phyloP scores from a whole-genome alignment of 176 grass and related monocot species.

The Ampelocalamus luodianensis region DNA sequence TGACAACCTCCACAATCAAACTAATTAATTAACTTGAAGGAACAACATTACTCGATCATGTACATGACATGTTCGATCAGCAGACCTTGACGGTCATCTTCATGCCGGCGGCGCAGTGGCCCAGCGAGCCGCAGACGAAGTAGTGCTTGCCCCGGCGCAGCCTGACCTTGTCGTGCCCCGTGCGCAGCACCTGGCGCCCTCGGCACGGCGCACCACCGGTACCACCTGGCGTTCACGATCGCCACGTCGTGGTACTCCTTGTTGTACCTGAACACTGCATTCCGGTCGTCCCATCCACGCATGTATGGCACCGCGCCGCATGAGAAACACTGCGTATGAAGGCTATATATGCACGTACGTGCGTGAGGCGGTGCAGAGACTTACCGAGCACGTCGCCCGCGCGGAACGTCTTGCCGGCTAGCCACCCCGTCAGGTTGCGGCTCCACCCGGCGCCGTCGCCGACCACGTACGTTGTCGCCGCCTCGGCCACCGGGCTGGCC shows the following conservation, averaged over 20 bases:
- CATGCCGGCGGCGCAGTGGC: slow-evolving; percentile 52
- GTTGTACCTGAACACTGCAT: slow-evolving; percentile 59
- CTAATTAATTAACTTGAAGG: not conserved
- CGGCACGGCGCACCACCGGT: slow-evolving; percentile 31
- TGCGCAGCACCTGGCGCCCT: slow-evolving; percentile 18
- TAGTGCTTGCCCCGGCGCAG: slow-evolving; percentile 50
- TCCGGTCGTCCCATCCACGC: too few species aligned
- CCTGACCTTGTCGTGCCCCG: slow-evolving; percentile 25
- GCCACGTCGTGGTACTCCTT: slow-evolving; percentile 34
- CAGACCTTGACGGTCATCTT: slow-evolving; percentile 45
- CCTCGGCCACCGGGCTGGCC: not conserved
- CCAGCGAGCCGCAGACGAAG: slow-evolving; percentile 56
- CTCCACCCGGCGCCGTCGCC: slow-evolving; percentile 45
- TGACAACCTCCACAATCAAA: not conserved
- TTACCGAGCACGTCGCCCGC: slow-evolving; percentile 51
- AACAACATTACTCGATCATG: too few species aligned
- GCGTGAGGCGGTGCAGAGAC: not conserved
- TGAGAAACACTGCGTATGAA: too few species aligned
- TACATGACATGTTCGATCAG: not conserved
- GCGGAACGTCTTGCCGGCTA: slow-evolving; percentile 40
- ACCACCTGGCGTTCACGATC: slow-evolving; percentile 39
- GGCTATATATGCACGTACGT: too few species aligned
- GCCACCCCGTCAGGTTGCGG: slow-evolving; percentile 32
- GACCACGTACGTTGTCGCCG: slow-evolving; percentile 42
- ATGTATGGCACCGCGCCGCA: too few species aligned